These are phyloP conservation scores for Rhizoctonia solani DNA, from an alignment of 1,284 basidiomycete genomes.

Conservation along the genomic window DNA sequence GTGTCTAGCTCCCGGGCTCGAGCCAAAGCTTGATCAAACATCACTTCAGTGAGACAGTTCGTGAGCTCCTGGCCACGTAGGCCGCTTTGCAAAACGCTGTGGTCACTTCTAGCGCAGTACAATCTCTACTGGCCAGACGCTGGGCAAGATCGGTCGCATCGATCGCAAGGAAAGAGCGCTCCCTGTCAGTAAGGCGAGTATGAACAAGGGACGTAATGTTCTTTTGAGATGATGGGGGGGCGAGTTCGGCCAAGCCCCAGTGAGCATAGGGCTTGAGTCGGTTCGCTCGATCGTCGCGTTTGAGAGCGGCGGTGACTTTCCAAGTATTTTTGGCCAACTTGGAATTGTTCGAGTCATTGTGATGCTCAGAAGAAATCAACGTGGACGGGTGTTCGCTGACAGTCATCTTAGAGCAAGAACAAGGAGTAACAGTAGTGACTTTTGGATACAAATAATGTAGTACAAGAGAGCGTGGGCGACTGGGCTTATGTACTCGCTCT, in stretches of 20 bases:
- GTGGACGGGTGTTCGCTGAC: too few species aligned
- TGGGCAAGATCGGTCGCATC: conserved; percentile 42
- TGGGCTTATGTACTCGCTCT: too few species aligned
- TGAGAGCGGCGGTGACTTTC: conserved; percentile 39
- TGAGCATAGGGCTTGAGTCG: conserved; percentile 4
- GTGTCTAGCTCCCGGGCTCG: conserved; percentile 49
- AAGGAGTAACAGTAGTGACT: too few species aligned
- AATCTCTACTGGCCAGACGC: conserved; percentile 41
- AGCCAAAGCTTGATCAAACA: conserved; percentile 49
- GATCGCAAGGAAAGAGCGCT: conserved; percentile 37
- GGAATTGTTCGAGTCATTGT: too few species aligned
- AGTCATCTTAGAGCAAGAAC: too few species aligned
- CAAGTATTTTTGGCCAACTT: conserved; percentile 46
- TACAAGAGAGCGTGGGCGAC: too few species aligned
- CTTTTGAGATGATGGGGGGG: conserved; percentile 24
- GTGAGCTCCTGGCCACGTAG: conserved; percentile 46
- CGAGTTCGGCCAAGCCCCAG: conserved; percentile 5
- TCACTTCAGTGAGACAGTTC: conserved; percentile 51
- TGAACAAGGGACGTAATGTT: conserved; percentile 12
- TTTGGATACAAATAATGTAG: too few species aligned
- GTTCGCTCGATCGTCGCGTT: conserved; percentile 22
- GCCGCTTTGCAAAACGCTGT: conserved; percentile 45
- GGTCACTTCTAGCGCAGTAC: conserved; percentile 42
- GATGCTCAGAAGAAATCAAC: too few species aligned
- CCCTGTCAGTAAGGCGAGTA: conserved; percentile 27